Percentiles rank a stretch among this genome's conserved stretches.
Evolutionary conservation across 768 basidiomycete genomes (phyloP).

Genomic region (Trametes elegans): DNA sequence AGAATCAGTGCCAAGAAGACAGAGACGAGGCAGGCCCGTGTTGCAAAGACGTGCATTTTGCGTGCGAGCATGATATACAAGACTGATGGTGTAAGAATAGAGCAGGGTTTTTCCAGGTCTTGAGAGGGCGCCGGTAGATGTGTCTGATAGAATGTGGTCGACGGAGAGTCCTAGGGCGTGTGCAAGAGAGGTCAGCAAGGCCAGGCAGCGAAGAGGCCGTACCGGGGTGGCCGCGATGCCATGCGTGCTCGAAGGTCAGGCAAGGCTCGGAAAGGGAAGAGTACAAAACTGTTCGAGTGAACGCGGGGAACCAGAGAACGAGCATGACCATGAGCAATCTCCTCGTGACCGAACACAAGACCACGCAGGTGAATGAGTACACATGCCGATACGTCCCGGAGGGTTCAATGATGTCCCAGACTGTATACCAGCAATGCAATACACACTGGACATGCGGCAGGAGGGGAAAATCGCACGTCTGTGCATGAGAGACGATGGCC

Average conservation of each 20-base stretch:
- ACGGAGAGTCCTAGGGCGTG: neutral
- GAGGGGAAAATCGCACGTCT: neutral
- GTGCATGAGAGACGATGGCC: no score
- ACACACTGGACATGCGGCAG: no score
- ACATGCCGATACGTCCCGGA: no score
- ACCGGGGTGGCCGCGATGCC: no score
- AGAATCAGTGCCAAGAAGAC: neutral
- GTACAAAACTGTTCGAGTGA: neutral
- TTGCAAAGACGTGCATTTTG: neutral
- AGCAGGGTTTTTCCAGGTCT: neutral
- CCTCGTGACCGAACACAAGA: slow-evolving; percentile 2
- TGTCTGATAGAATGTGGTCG: slow-evolving; percentile 7
- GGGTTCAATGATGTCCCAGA: no score
- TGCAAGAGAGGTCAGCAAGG: no score
- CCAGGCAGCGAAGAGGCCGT: no score
- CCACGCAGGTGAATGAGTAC: neutral
- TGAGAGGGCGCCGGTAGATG: no score
- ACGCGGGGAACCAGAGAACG: neutral
- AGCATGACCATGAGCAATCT: slow-evolving; percentile 1
- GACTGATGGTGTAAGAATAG: neutral
- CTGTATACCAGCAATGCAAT: neutral
- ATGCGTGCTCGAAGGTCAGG: neutral
- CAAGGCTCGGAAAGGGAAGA: neutral
- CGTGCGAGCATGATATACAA: neutral
- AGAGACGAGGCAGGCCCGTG: neutral